phyloP scores from a whole-genome alignment of 352 stramenopile genomes.

The Chrysophaeum taylorii region DNA sequence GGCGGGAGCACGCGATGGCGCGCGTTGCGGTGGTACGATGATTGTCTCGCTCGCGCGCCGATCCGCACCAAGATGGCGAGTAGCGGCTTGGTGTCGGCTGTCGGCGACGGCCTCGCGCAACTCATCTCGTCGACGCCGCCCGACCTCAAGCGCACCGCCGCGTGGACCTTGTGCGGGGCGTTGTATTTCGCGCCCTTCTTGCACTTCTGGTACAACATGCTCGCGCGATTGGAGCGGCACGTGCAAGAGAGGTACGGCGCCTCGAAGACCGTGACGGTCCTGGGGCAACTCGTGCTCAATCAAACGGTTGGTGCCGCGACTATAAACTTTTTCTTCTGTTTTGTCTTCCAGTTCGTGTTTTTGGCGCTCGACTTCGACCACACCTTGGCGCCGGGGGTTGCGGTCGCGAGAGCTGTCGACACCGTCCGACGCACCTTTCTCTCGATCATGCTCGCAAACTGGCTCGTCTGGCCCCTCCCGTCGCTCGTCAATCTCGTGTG shows the following conservation, averaged over 20 bases:
- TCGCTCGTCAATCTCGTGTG: constrained; percentile 5
- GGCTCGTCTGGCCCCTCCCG: not conserved
- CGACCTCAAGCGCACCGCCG: too few species aligned
- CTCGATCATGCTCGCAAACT: constrained; percentile 3
- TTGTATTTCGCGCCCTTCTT: constrained; percentile 10
- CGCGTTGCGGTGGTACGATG: not conserved
- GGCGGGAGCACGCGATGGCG: too few species aligned
- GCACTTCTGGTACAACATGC: not conserved
- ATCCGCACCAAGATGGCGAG: not conserved
- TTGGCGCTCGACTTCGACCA: not conserved
- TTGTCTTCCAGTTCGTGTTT: not conserved
- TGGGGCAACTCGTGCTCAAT: not conserved
- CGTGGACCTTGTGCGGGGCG: too few species aligned
- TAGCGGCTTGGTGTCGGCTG: not conserved
- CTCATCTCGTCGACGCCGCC: too few species aligned
- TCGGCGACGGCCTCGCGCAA: constrained; percentile 12
- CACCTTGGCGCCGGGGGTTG: not conserved
- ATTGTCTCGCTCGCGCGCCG: not conserved
- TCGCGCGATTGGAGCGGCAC: not conserved
- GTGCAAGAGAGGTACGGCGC: too few species aligned
- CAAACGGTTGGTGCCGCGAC: not conserved
- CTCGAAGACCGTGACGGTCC: too few species aligned
- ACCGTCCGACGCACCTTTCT: not conserved
- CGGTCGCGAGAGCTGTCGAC: not conserved
- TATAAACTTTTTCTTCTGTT: constrained; percentile 4